phyloP scores from a whole-genome alignment of 1,139 yeast species.

The Candida anutae region DNA sequence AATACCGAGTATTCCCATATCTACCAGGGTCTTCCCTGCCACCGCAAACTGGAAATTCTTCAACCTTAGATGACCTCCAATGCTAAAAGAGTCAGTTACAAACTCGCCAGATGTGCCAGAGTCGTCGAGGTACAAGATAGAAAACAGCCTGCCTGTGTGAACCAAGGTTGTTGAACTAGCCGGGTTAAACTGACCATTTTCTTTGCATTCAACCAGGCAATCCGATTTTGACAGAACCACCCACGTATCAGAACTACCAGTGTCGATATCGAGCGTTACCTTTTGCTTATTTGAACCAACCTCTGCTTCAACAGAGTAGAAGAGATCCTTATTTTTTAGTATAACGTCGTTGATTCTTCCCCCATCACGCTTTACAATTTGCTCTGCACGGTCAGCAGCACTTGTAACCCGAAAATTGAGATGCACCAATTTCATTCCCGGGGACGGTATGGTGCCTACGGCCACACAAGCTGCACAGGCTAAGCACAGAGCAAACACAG shows the following conservation, averaged over 20 bases:
- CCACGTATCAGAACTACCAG: slow-evolving; percentile 1
- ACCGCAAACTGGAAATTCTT: background rate
- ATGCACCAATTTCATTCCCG: too few species aligned
- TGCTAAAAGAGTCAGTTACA: background rate
- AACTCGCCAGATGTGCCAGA: background rate
- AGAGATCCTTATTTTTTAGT: too few species aligned
- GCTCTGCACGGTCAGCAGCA: too few species aligned
- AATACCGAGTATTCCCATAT: background rate
- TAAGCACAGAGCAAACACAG: too few species aligned
- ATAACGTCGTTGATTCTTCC: too few species aligned
- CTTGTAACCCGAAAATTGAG: too few species aligned
- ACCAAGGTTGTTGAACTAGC: background rate
- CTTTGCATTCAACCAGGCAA: background rate
- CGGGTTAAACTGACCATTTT: background rate
- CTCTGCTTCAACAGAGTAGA: background rate
- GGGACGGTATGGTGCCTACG: too few species aligned
- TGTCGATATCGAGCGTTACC: slow-evolving; percentile 1
- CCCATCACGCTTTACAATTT: too few species aligned
- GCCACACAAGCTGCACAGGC: too few species aligned
- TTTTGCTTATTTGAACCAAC: background rate
- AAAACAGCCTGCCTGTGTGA: background rate
- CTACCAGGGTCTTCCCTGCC: background rate
- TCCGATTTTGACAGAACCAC: too few species aligned
- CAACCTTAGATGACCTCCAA: background rate
- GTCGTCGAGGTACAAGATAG: background rate